Percentiles rank a stretch among this genome's conserved stretches.
phyloP scores from a whole-genome alignment of 345 rosid species.

The Brassica cretica region DNA sequence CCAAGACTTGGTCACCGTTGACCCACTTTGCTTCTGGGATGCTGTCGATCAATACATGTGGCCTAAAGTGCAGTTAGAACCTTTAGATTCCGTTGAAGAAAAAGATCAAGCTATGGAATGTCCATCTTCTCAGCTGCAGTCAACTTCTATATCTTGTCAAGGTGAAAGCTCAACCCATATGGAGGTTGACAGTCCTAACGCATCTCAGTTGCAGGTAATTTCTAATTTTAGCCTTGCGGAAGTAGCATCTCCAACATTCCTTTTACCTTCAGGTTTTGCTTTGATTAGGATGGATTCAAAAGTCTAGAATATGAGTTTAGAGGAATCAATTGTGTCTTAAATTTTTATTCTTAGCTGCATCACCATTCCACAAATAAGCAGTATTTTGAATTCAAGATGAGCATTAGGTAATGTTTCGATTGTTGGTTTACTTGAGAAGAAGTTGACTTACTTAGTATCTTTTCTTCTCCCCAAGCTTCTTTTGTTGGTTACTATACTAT shows the following conservation, averaged over 20 bases:
- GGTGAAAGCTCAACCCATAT: conserved; percentile 52
- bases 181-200: conserved; percentile 47
- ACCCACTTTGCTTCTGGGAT: conserved; percentile 72
- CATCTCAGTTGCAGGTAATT: conserved; percentile 59
- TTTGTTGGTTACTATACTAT: conserved; percentile 7
- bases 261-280: conserved; percentile 3
- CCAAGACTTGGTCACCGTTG: conserved; percentile 63
- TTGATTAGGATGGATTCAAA: conserved; percentile 18
- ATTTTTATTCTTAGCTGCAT: not conserved
- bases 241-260: conserved; percentile 22
- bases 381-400: not conserved
- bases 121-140: conserved; percentile 44
- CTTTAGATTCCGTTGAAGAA: conserved; percentile 40
- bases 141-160: conserved; percentile 48
- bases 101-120: conserved; percentile 41
- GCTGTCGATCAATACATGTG: conserved; percentile 66
- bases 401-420: conserved; percentile 10
- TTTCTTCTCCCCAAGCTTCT: conserved; percentile 5
- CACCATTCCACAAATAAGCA: not conserved
- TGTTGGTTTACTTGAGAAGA: conserved; percentile 26
- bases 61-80: conserved; percentile 55
- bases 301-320: conserved; percentile 38
- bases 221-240: conserved; percentile 5
- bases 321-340: conserved; percentile 31
- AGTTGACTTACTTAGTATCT: conserved; percentile 6